Conservation (phyloP, 2,329 filamentous ascomycete species). For the Triangularia verruculosa region DNA sequence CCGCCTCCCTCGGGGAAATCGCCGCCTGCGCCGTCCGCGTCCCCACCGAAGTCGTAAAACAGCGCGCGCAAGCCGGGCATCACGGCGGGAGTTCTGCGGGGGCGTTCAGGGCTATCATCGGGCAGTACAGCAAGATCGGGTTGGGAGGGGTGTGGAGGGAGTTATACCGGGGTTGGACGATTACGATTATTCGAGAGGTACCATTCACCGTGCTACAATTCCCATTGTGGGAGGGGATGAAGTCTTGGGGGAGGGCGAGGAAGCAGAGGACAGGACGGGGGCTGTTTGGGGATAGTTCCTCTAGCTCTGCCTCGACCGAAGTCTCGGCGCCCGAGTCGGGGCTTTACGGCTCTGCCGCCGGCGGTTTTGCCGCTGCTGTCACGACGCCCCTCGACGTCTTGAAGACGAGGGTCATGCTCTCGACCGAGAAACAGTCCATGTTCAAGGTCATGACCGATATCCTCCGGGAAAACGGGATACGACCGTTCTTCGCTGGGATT, state of each 20-base stretch:
- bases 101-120: slow-evolving; percentile 69
- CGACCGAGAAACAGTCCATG: slow-evolving; percentile 62
- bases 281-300: slow-evolving; percentile 26
- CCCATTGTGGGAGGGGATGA: slow-evolving; percentile 92
- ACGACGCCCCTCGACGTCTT: slow-evolving; percentile 95
- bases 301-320: slow-evolving; percentile 29
- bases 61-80: slow-evolving; percentile 85
- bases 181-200: slow-evolving; percentile 93
- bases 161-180: slow-evolving; percentile 85
- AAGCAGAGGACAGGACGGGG: slow-evolving; percentile 25
- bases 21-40: slow-evolving; percentile 90
- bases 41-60: slow-evolving; percentile 95
- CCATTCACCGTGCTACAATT: slow-evolving; percentile 98
- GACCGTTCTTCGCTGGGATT: slow-evolving; percentile 71
- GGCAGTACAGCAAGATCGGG: slow-evolving; percentile 43
- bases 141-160: slow-evolving; percentile 68
- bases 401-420: slow-evolving; percentile 95
- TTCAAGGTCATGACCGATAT: slow-evolving; percentile 62
- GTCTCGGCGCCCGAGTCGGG: slow-evolving; percentile 76
- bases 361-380: slow-evolving; percentile 78
- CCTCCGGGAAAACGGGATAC: slow-evolving; percentile 58
- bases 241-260: slow-evolving; percentile 60
- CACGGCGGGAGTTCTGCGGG: slow-evolving; percentile 67
- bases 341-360: slow-evolving; percentile 77
- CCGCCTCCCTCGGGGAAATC: slow-evolving; percentile 82